phyloP scores from a whole-genome alignment of 306 rosid species.

The Ammopiptanthus mongolicus region DNA sequence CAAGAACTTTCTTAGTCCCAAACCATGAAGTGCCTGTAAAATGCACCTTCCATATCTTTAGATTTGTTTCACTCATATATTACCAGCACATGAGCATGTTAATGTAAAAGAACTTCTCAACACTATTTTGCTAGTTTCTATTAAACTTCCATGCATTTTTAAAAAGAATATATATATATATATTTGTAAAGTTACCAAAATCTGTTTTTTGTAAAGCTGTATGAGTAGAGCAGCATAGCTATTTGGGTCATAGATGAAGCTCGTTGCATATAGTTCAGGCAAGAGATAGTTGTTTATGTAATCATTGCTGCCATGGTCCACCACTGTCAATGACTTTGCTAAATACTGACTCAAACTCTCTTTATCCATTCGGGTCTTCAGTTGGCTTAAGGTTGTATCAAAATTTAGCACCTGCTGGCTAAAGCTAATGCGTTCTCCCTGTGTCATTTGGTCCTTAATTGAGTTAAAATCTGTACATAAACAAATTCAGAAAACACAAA shows the following conservation, averaged over 20 bases:
- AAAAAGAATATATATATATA: too few relatives aligned
- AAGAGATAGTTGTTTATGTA: constrained; percentile 40
- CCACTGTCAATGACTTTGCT: constrained; percentile 21
- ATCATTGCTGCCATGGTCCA: constrained; percentile 35
- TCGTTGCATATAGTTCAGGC: constrained; percentile 12
- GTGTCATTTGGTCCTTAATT: background rate
- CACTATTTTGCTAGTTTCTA: background rate
- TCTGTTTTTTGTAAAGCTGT: background rate
- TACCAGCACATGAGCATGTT: background rate
- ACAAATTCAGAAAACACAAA: background rate
- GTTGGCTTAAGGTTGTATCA: constrained; percentile 20
- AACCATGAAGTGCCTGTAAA: constrained; percentile 17
- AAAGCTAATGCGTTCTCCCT: constrained; percentile 32
- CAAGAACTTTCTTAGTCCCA: constrained; percentile 36
- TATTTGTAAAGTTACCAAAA: constrained; percentile 20
- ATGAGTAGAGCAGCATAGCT: constrained; percentile 29
- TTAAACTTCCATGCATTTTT: too few relatives aligned
- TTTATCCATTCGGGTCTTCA: constrained; percentile 27
- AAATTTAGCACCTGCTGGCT: constrained; percentile 30
- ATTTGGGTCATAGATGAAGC: constrained; percentile 14
- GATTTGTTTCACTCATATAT: background rate
- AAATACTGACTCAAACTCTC: constrained; percentile 24
- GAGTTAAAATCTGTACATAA: background rate
- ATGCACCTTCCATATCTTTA: background rate
- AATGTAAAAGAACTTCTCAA: background rate